phyloP scores from a whole-genome alignment of 257 asterid species.

The Solanum phureja region DNA sequence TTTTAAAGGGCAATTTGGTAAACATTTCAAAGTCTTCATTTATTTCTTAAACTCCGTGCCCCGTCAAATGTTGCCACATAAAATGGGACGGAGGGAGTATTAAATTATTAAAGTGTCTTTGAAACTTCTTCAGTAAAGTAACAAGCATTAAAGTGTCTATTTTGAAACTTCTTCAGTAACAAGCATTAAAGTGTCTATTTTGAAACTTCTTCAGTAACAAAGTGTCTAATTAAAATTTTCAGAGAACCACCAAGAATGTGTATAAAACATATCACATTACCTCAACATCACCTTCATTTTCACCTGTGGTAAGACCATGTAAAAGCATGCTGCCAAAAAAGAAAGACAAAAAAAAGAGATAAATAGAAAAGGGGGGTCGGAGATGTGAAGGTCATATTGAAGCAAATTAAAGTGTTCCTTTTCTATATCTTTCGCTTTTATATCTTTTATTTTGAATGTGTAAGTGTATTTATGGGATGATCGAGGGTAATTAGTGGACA shows the following conservation, averaged over 20 bases:
- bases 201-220: neutral
- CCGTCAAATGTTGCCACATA: too few species aligned
- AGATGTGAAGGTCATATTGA: conserved; percentile 1
- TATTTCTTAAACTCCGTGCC: too few species aligned
- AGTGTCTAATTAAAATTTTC: neutral
- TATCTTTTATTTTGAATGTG: neutral
- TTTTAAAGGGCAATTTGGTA: too few species aligned
- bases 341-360: neutral
- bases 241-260: neutral
- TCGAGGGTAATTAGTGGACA: neutral
- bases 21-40: too few species aligned
- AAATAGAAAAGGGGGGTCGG: neutral
- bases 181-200: neutral
- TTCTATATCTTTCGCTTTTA: neutral
- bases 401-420: conserved; percentile 5
- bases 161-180: neutral
- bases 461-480: neutral
- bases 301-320: conserved; percentile 76
- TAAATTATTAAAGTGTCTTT: neutral
- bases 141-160: neutral
- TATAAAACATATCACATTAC: conserved; percentile 20
- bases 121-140: too few species aligned
- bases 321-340: conserved; percentile 74
- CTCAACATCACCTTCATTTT: conserved; percentile 91
- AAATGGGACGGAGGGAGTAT: too few species aligned